Evolutionary conservation across 352 stramenopile species (phyloP), one percentile per base, ranked within the genome.

Genomic region (Chrysophaeum taylorii): DNA sequence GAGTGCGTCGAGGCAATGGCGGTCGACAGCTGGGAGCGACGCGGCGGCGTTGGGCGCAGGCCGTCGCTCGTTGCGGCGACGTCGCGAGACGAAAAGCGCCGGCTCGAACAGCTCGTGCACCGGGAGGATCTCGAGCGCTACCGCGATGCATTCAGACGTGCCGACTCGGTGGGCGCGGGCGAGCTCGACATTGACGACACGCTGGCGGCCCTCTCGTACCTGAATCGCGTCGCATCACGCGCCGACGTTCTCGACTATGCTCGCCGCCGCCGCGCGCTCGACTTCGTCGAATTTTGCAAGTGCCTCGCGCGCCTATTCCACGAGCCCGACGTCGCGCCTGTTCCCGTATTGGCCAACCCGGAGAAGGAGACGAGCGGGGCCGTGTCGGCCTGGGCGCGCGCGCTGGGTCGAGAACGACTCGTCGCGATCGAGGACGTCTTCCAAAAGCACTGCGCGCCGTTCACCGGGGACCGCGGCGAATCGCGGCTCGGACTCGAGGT

Each of bases 401-500:
- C 57, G 2, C 57, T 66, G 2, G 57, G 57, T 4, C 57, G 57
- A 9, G 7, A 16, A 18, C 9, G 33, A 25, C 33, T 66, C 12
- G 23, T 66, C 12, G 2, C 25, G 33, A 27, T 66, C 33, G 57
- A 66, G 35, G 15, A 42, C 5, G 57, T 36, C 12, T 66, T 66
- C 57, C 15, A 33, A 2, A 5, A 5, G 33, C 57, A 36, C 2
- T 41, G 33, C 33, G 57, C 27, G 33, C 57, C 57, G 5, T 35
- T 38, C 57, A 27, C 5, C 33, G n/a, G 12, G 33, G 36, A 9
- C 1, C 31, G 57, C 31, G 57, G 57, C 36, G 48, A 9, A 5
- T 36, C 54, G 33, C 68, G 68, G 18, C 41, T 69, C 31, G 68
- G 68, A 9, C 31, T 73, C 12, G 35, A 36, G 33, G 53, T 69